Base-by-base conservation (phyloP, 2,329 filamentous ascomycete genomes). In the Diaporthe destruens region DNA sequence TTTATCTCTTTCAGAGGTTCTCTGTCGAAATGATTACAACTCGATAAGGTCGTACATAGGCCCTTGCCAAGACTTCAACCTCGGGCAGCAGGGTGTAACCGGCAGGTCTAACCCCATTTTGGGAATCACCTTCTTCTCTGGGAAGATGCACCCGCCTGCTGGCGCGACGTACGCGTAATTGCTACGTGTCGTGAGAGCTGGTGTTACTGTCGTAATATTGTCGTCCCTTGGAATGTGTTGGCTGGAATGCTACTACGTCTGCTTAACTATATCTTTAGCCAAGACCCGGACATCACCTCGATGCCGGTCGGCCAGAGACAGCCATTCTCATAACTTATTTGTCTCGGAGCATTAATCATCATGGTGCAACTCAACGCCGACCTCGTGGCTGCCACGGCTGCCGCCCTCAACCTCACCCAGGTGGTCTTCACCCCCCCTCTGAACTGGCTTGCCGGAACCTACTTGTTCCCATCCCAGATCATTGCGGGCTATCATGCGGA, bases 401-500 rank as follows among this genome's bases (percentile, higher is more conserved):
- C 66, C 18, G 65, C 70, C 36, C 36, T 61, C 42, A 74, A 57
- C 3, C 70, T 74, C 66, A 72, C 72, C 5, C 42, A 59, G 18
- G 72, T 74, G n/a, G 39, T 47, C 14, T 57, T 74, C n/a, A 71
- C 71, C 7, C 56, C 72, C 2, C 72, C 72, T 47, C 53, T 72
- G 3, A 59, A 74, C 4, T 74, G 72, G 72, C n/a, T 74, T 42
- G 65, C 68, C 14, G 72, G 72, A 29, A 12, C 12, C 16, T 70
- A 65, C n/a, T 20, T 74, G 6, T 74, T 61, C 20, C 72, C 72
- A 32, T 34, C 70, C 6, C 65, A 72, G 54, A 55, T 72, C n/a
- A 74, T 74, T 44, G 72, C 72, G 4, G 72, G 72, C 18, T 74
- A 74, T 32, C 39, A 74, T 23, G 72, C 56, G 8, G 18, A 32